These are phyloP conservation scores for Clitoria ternatea DNA, from an alignment of 306 rosid species.

Conservation along the genomic window DNA sequence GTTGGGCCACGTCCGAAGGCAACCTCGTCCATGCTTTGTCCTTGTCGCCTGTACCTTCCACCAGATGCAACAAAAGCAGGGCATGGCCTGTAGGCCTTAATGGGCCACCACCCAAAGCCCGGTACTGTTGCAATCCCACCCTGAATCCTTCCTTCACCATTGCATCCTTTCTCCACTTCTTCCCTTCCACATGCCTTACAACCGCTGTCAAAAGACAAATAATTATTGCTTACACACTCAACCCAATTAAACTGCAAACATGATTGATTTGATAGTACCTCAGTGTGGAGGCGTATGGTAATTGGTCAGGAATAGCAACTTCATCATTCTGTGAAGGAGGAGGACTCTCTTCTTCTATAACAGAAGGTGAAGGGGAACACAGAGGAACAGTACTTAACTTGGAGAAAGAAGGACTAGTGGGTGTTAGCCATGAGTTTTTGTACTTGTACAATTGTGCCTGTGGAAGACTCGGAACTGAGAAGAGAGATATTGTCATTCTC, in stretches of 20 bases:
- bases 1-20: constrained; percentile 59
- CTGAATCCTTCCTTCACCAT: constrained; percentile 92
- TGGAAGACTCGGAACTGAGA: constrained; percentile 43
- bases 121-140: constrained; percentile 95
- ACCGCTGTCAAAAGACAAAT: constrained; percentile 41
- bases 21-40: constrained; percentile 96
- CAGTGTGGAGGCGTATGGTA: constrained; percentile 34
- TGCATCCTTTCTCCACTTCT: constrained; percentile 83
- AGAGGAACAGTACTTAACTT: constrained; percentile 26
- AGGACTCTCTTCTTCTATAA: constrained; percentile 49
- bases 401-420: constrained; percentile 18
- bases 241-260: too few species aligned
- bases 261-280: too few species aligned
- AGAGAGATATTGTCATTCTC: constrained; percentile 51
- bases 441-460: constrained; percentile 27
- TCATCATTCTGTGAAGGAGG: constrained; percentile 48
- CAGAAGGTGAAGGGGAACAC: constrained; percentile 49
- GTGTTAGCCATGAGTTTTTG: constrained; percentile 24
- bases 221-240: too few species aligned
- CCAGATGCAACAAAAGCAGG: constrained; percentile 87
- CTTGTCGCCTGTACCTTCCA: constrained; percentile 73
- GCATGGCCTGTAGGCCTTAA: constrained; percentile 93
- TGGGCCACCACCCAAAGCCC: constrained; percentile 99
- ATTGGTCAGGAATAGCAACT: constrained; percentile 21
- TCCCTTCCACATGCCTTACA: constrained; percentile 83